Conservation (phyloP, 1,139 yeast genomes). For the Yamadazyma atmosphaerica region DNA sequence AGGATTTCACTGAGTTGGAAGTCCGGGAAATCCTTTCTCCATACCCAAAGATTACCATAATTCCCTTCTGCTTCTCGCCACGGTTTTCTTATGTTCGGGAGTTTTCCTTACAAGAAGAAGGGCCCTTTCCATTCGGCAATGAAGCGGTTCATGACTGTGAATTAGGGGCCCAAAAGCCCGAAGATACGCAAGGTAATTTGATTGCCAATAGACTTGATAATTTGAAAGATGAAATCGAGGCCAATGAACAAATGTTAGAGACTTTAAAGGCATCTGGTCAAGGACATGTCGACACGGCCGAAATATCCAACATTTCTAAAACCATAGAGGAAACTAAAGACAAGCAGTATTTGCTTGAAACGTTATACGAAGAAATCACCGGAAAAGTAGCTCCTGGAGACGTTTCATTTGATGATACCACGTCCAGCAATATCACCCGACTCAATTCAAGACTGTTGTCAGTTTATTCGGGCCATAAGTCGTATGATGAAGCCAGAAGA, state of each 20-base stretch:
- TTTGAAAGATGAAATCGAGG: slow-evolving; percentile 46
- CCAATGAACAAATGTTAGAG: slow-evolving; percentile 31
- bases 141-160: slow-evolving; percentile 70
- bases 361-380: slow-evolving; percentile 15
- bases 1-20: slow-evolving; percentile 79
- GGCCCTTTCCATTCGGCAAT: slow-evolving; percentile 65
- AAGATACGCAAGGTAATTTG: slow-evolving; percentile 48
- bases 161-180: slow-evolving; percentile 58
- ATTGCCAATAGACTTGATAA: slow-evolving; percentile 40
- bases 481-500: slow-evolving; percentile 29
- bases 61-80: slow-evolving; percentile 74
- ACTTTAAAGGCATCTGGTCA: slow-evolving; percentile 18
- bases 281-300: slow-evolving; percentile 7
- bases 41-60: slow-evolving; percentile 56
- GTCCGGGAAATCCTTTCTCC: slow-evolving; percentile 46
- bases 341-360: slow-evolving; percentile 11
- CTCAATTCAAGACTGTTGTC: slow-evolving; percentile 22
- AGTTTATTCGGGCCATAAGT: slow-evolving; percentile 28
- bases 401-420: slow-evolving; percentile 11
- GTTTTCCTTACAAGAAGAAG: slow-evolving; percentile 46
- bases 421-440: slow-evolving; percentile 8
- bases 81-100: slow-evolving; percentile 75
- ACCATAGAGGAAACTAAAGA: slow-evolving; percentile 11
- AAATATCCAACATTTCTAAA: slow-evolving; percentile 8
- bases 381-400: slow-evolving; percentile 11